Conservation (phyloP, 805 yeast genomes). For the Candida rishiriensis region DNA sequence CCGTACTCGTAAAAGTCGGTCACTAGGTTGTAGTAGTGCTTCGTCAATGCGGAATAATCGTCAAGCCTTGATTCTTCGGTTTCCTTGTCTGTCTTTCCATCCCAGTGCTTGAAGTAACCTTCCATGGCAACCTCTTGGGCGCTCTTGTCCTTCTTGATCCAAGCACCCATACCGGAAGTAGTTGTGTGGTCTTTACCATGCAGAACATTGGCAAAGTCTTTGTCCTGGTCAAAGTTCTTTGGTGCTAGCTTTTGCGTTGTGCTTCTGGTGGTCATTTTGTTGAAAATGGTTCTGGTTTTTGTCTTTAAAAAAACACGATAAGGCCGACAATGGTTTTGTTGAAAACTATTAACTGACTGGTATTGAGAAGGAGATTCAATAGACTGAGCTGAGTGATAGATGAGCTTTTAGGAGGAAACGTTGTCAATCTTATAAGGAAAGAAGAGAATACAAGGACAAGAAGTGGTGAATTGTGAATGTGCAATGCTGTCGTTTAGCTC, state of each 20-base stretch:
- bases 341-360: too few species aligned
- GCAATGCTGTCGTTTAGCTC: too few species aligned
- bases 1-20: conserved; percentile 99
- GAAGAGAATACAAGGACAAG: too few species aligned
- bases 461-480: too few species aligned
- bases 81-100: conserved; percentile 72
- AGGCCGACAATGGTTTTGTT: too few species aligned
- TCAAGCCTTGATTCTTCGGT: conserved; percentile 70
- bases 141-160: conserved; percentile 67
- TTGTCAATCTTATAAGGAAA: too few species aligned
- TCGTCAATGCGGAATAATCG: conserved; percentile 88
- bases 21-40: conserved; percentile 93
- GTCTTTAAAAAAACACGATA: too few species aligned
- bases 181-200: conserved; percentile 72
- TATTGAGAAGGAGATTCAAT: too few species aligned
- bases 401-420: too few species aligned
- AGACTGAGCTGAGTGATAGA: too few species aligned
- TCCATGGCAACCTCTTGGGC: conserved; percentile 81
- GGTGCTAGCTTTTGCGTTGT: conserved; percentile 36
- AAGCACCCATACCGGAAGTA: conserved; percentile 70
- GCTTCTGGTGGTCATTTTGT: conserved; percentile 9
- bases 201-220: conserved; percentile 74
- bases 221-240: conserved; percentile 56
- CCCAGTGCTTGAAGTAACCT: conserved; percentile 97
- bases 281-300: too few species aligned